Base-by-base conservation (phyloP, 768 basidiomycete species). In the Suillus spraguei region DNA sequence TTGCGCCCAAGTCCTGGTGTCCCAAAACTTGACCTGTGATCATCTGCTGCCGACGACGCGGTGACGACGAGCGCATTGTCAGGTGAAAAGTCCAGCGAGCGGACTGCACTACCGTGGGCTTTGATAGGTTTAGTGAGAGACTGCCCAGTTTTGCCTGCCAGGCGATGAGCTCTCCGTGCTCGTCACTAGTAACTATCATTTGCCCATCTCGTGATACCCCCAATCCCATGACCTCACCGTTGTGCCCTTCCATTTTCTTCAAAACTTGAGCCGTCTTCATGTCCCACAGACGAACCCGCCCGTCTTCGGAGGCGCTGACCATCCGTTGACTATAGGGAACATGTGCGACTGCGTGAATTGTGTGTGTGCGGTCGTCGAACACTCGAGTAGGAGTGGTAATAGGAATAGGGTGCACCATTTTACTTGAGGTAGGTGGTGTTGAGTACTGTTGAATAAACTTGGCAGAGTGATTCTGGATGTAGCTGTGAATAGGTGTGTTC, bases 111-210 rank as follows among this genome's bases (percentile, higher is more conserved):
- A 14, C 14, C 22, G 47, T 49, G 47, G 24, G 4, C 47, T 16
- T 49, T 49, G 47, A 24, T 11, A 22, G n/a, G 6, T 49, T 16
- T 24, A 8, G 24, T 14, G 47, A 49, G 47, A 49, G 47, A 24
- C 3, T 24, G 22, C 1, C 47, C 47, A 8, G 47, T 49, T 49
- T 16, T 16, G 22, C 47, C 14, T 24, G 47, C 47, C 47, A 49
- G 47, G 47, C 47, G 47, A 49, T 49, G 46, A 47, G 46, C 22
- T 22, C 46, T 13, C 46, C 46, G 46, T 47, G 14, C 47, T 49
- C 47, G 47, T 49, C 47, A 49, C 47, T 24, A 14, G 22, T 49
- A 22, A 13, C 47, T 47, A 47, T 49, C 22, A 49, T 16, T 7
- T 49, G 1, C 7, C 47, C 47, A 24, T 49, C 47, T 16, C 22